Percentiles rank a stretch among this genome's conserved stretches.
Evolutionary conservation across 2,329 filamentous ascomycete genomes (phyloP).

Genomic region (Tolypocladium tropicale): DNA sequence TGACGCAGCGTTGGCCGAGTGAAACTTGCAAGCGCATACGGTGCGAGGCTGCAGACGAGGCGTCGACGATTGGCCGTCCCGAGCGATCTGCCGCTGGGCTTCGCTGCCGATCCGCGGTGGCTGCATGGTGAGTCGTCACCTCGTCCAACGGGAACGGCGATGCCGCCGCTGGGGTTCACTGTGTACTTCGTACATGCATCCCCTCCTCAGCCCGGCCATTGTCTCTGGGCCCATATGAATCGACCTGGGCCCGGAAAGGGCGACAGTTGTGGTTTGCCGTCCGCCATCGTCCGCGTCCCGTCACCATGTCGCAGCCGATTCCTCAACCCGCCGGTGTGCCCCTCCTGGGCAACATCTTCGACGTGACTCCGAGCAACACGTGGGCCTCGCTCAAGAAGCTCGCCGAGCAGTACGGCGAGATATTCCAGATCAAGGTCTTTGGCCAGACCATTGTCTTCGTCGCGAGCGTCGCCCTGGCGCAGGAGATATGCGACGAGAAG

Average conservation of each 20-base stretch:
- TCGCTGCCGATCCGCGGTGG: conserved; percentile 4
- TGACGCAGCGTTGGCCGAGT: not conserved
- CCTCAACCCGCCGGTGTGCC: conserved; percentile 23
- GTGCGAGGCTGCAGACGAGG: not conserved
- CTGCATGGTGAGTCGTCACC: conserved; percentile 7
- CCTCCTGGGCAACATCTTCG: conserved; percentile 25
- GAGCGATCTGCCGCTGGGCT: not conserved
- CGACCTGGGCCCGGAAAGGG: not conserved
- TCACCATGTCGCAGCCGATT: conserved; percentile 22
- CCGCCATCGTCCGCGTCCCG: not conserved
- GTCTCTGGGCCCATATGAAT: not conserved
- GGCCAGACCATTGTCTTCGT: conserved; percentile 29
- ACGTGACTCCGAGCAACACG: conserved; percentile 23
- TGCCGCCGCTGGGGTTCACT: not conserved
- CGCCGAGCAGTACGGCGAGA: conserved; percentile 24
- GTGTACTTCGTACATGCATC: conserved; percentile 3
- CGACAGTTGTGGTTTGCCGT: not conserved
- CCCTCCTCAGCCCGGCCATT: not conserved
- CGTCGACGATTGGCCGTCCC: not conserved
- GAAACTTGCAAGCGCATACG: not conserved
- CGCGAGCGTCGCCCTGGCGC: conserved; percentile 35
- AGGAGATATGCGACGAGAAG: conserved; percentile 41
- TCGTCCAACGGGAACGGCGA: not conserved
- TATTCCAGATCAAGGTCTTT: conserved; percentile 26
- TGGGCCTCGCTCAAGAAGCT: conserved; percentile 26